Conservation (phyloP, 495 filamentous ascomycete species). For the Penicillium parvum region DNA sequence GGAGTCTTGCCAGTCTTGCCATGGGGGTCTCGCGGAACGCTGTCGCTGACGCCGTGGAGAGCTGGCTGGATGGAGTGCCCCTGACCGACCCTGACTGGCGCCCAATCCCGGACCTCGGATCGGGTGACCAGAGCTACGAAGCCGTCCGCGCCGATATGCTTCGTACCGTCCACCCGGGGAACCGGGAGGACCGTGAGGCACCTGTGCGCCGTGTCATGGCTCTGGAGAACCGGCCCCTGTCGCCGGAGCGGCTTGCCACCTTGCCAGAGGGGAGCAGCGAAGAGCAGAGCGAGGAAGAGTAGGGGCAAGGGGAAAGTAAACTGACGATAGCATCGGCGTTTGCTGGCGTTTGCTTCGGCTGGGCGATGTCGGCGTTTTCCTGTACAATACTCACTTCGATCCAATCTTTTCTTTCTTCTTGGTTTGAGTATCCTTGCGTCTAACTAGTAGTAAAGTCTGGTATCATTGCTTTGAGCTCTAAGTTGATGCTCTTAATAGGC, state of each 20-base stretch:
- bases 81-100: background rate
- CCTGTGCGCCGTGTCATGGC: constrained; percentile 2
- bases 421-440: too few species aligned
- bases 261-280: background rate
- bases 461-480: too few species aligned
- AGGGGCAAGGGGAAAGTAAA: too few species aligned
- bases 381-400: too few species aligned
- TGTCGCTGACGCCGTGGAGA: background rate
- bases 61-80: background rate
- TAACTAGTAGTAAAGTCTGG: too few species aligned
- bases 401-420: too few species aligned
- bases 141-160: constrained; percentile 6
- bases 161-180: constrained; percentile 5
- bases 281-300: background rate
- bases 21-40: too few species aligned
- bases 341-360: too few species aligned
- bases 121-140: constrained; percentile 7
- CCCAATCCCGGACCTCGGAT: background rate
- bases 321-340: too few species aligned
- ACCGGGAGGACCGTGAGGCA: background rate
- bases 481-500: too few species aligned
- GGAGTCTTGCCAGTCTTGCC: too few species aligned
- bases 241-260: background rate
- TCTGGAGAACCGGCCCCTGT: constrained; percentile 1
- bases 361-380: too few species aligned